Percentiles rank a stretch among this genome's conserved stretches.
These are phyloP conservation scores for Globisporangium spinosum DNA, from an alignment of 352 stramenopile species.

Conservation along the genomic window DNA sequence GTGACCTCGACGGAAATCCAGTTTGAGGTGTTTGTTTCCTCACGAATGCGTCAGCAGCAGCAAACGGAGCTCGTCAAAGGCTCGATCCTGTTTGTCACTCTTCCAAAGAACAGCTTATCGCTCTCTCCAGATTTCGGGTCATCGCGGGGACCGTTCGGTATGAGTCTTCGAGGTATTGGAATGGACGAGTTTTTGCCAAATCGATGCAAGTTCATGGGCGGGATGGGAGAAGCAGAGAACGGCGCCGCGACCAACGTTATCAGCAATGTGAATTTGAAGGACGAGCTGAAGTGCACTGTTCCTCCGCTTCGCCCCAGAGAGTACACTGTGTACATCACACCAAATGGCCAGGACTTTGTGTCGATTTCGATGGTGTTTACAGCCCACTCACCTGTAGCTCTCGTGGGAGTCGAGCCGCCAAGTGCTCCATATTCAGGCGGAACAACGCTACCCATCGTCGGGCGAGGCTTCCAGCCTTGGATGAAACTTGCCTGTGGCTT, in stretches of 20 bases:
- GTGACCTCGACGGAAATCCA: conserved; percentile 12
- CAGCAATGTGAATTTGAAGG: background rate
- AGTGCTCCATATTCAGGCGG: conserved; percentile 20
- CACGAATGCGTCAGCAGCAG: background rate
- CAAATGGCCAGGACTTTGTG: conserved; percentile 36
- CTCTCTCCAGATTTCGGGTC: conserved; percentile 30
- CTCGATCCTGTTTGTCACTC: conserved; percentile 20
- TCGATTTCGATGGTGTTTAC: conserved; percentile 20
- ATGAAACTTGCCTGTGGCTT: conserved; percentile 41
- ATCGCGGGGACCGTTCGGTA: conserved; percentile 21
- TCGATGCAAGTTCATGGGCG: conserved; percentile 14
- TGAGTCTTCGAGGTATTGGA: conserved; percentile 15
- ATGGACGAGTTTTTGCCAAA: background rate
- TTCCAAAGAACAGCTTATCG: conserved; percentile 1
- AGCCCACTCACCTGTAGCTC: conserved; percentile 23
- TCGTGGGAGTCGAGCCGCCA: conserved; percentile 20
- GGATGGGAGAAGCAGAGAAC: background rate
- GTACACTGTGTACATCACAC: conserved; percentile 33
- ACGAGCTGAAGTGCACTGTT: conserved; percentile 21
- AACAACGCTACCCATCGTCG: conserved; percentile 23
- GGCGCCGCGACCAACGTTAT: background rate
- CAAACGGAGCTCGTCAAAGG: conserved; percentile 22
- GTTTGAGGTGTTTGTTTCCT: conserved; percentile 17
- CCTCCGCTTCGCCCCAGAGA: conserved; percentile 22
- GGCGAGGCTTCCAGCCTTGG: conserved; percentile 35